phyloP scores from a whole-genome alignment of 2,329 filamentous ascomycete genomes.

The Alternaria tenuissima region DNA sequence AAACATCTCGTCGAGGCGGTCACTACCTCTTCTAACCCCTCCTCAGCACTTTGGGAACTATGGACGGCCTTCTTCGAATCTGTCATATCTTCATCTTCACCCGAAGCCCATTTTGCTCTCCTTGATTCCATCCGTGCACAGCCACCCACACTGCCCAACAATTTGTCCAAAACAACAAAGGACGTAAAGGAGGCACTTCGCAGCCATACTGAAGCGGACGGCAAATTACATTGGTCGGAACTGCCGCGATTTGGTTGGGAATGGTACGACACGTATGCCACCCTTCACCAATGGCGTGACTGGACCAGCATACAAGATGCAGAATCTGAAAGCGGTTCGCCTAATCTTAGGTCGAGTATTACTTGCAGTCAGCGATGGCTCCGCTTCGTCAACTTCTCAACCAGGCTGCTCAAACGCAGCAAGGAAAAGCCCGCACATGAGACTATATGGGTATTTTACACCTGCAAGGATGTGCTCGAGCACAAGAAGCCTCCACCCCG shows the following conservation, averaged over 20 bases:
- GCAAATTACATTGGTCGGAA: background rate
- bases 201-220: background rate
- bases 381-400: background rate
- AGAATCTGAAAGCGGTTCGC: background rate
- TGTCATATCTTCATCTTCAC: background rate
- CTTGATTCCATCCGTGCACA: background rate
- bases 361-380: background rate
- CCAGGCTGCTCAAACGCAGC: background rate
- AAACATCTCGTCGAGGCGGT: background rate
- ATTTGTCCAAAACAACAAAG: background rate
- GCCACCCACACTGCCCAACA: background rate
- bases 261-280: background rate
- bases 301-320: background rate
- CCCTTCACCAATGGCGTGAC: background rate
- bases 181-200: background rate
- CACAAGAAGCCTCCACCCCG: background rate
- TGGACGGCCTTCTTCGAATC: conserved; percentile 7
- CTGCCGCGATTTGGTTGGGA: background rate
- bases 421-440: background rate
- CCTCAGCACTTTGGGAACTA: background rate
- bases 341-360: background rate
- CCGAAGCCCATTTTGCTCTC: background rate
- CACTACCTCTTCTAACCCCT: background rate
- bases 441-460: background rate
- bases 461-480: background rate